Percentiles rank a stretch among this genome's conserved stretches.
phyloP scores from a whole-genome alignment of 768 basidiomycete species.

The Naganishia vaughanmartiniae region DNA sequence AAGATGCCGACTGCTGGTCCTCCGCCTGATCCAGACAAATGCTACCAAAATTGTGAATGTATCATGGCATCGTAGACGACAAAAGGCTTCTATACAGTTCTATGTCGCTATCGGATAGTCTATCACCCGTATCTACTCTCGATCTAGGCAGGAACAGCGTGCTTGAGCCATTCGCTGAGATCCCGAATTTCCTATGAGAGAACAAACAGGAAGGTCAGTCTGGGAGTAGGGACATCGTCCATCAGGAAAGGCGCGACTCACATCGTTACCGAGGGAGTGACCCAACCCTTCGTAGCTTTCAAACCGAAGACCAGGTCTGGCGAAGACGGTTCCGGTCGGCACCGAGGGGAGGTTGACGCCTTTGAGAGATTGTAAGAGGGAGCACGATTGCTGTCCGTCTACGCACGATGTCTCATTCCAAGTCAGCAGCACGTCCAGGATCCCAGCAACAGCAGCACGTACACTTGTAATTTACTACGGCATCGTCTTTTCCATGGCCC shows the following conservation, averaged over 20 bases:
- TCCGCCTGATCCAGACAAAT: no score
- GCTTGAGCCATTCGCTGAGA: constrained; percentile 68
- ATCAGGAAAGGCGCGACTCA: neutral
- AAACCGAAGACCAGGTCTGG: constrained; percentile 63
- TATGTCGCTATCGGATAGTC: no score
- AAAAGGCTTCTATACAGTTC: no score
- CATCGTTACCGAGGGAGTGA: constrained; percentile 61
- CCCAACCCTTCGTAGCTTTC: constrained; percentile 66
- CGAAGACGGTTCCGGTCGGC: constrained; percentile 36
- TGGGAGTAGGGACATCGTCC: neutral
- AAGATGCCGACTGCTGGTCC: no score
- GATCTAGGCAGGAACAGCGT: constrained; percentile 35
- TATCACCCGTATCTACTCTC: neutral
- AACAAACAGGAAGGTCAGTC: neutral
- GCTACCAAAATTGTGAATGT: no score
- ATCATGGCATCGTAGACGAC: no score
- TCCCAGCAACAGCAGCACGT: constrained; percentile 25
- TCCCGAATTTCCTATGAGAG: constrained; percentile 63
- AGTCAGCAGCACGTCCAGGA: constrained; percentile 4
- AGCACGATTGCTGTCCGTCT: constrained; percentile 57
- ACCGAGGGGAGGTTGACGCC: constrained; percentile 57
- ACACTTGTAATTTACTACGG: constrained; percentile 64
- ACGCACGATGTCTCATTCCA: neutral
- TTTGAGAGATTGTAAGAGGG: constrained; percentile 57
- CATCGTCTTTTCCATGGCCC: constrained; percentile 78